Evolutionary conservation across 129 eudicot genomes (phyloP).

Genomic region (Arctium minus): DNA sequence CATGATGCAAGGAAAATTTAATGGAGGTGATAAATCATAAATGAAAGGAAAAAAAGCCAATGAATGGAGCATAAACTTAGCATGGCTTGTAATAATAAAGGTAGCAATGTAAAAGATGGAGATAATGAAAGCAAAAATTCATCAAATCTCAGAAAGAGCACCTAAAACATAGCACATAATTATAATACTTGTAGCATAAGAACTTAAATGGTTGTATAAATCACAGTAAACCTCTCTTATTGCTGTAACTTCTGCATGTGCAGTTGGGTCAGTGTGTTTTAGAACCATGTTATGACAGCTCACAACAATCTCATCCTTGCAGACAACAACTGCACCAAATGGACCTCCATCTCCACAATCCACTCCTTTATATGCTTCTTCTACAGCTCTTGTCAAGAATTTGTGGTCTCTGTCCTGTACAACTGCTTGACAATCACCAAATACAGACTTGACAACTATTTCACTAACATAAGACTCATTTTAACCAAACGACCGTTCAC

Average conservation of each 20-base stretch:
- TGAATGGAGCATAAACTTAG: background rate
- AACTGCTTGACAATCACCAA: conserved; percentile 34
- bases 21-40: background rate
- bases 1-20: background rate
- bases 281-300: conserved; percentile 87
- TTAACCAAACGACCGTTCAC: background rate
- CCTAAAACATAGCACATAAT: background rate
- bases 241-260: conserved; percentile 91
- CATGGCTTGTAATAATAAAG: no score
- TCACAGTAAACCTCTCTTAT: conserved; percentile 60
- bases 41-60: background rate
- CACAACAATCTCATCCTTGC: conserved; percentile 68
- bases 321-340: conserved; percentile 86
- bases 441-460: background rate
- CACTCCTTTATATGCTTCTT: conserved; percentile 88
- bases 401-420: conserved; percentile 85
- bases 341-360: conserved; percentile 87
- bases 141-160: background rate
- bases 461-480: background rate
- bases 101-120: no score
- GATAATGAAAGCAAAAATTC: no score
- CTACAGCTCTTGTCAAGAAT: conserved; percentile 70
- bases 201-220: background rate
- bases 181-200: background rate
- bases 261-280: conserved; percentile 64